These are phyloP conservation scores for Aspergillus sparsus DNA, from an alignment of 495 filamentous ascomycete genomes.

Conservation along the genomic window DNA sequence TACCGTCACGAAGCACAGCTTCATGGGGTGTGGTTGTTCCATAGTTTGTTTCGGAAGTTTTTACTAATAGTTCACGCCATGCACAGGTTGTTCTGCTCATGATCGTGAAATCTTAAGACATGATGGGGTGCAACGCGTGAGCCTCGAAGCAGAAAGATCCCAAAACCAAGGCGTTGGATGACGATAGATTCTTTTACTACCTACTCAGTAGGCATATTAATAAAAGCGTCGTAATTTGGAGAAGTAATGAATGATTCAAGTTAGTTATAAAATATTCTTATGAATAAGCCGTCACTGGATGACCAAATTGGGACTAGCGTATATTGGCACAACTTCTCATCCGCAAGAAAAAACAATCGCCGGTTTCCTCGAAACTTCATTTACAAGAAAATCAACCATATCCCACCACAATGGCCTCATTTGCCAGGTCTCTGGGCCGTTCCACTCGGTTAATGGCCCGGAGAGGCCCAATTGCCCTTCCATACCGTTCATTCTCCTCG, in stretches of 20 bases:
- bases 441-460: conserved; percentile 35
- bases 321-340: conserved; percentile 11
- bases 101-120: not conserved
- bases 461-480: conserved; percentile 30
- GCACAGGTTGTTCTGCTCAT: not conserved
- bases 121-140: not conserved
- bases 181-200: no score
- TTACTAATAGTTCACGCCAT: no score
- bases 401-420: conserved; percentile 41
- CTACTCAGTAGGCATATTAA: no score
- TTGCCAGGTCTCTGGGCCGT: conserved; percentile 43
- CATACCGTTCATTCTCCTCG: conserved; percentile 42
- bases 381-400: conserved; percentile 14
- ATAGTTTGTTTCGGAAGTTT: conserved; percentile 8
- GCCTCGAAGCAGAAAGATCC: not conserved
- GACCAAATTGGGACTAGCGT: conserved; percentile 28
- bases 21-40: conserved; percentile 28
- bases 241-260: not conserved
- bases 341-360: conserved; percentile 27
- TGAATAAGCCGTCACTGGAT: conserved; percentile 7
- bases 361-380: conserved; percentile 26
- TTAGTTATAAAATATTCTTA: not conserved
- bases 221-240: not conserved
- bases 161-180: no score
- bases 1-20: conserved; percentile 77